These are phyloP conservation scores for Mortierella sp. DNA, from an alignment of 371 early-diverging fungal genomes.

Conservation along the genomic window DNA sequence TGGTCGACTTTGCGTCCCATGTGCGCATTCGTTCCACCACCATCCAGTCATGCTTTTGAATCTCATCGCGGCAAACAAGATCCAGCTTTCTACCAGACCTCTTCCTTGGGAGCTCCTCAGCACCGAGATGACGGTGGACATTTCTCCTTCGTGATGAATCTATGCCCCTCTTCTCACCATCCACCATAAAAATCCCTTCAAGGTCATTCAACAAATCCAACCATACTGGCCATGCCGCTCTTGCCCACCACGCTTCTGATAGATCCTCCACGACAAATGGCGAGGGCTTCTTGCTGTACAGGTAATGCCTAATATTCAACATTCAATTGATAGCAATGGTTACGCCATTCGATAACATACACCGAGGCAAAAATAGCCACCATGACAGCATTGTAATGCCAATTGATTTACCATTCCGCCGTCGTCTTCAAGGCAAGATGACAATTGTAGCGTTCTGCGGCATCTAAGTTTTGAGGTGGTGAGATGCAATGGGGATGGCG, in stretches of 20 bases:
- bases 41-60: conserved; percentile 20
- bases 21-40: conserved; percentile 28
- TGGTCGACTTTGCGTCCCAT: conserved; percentile 26
- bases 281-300: conserved; percentile 14
- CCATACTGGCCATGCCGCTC: conserved; percentile 9
- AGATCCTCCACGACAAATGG: conserved; percentile 13
- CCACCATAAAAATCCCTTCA: conserved; percentile 9
- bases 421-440: not conserved
- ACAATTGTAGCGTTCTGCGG: not conserved
- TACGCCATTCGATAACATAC: not conserved
- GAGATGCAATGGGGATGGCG: not conserved
- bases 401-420: not conserved
- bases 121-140: no score
- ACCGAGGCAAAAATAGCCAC: not conserved
- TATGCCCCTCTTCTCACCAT: conserved; percentile 14
- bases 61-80: conserved; percentile 19
- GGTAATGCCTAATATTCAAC: conserved; percentile 1
- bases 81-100: conserved; percentile 23
- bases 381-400: not conserved
- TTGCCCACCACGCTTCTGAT: conserved; percentile 11
- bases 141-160: not conserved
- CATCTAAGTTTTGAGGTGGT: not conserved
- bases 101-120: conserved; percentile 18
- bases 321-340: not conserved
- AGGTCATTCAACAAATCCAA: conserved; percentile 10